These are phyloP conservation scores for Leccinum subtestaceum DNA, from an alignment of 768 basidiomycete genomes.

Conservation along the genomic window DNA sequence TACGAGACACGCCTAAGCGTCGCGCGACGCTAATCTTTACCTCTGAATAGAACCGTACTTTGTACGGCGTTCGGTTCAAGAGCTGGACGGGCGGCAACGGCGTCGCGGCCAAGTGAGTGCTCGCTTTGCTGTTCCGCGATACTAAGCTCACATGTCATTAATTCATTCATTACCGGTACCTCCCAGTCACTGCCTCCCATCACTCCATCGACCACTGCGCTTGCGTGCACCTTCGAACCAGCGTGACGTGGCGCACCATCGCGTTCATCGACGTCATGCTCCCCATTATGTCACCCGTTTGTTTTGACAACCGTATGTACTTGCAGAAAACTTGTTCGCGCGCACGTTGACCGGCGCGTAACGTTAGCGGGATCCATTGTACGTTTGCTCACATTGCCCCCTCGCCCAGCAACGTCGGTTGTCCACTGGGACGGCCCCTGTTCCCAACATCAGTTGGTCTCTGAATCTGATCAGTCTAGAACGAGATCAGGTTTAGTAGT, in stretches of 20 bases:
- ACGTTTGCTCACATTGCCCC: neutral
- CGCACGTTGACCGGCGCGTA: too few species aligned
- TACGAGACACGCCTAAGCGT: neutral
- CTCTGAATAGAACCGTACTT: conserved; percentile 40
- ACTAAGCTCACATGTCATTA: neutral
- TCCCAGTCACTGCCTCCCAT: neutral
- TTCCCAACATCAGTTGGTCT: conserved; percentile 36
- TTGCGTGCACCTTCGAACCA: too few species aligned
- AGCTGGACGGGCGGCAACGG: conserved; percentile 70
- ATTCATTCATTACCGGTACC: neutral
- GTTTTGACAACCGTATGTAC: too few species aligned
- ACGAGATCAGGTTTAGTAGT: neutral
- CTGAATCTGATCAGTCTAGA: neutral
- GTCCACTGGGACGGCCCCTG: conserved; percentile 48
- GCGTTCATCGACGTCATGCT: too few species aligned
- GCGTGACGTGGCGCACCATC: conserved; percentile 14
- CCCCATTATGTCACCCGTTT: too few species aligned
- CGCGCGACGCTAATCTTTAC: neutral
- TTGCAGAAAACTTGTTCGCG: too few species aligned
- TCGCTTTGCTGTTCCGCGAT: neutral
- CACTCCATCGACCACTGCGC: neutral
- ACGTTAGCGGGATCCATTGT: neutral
- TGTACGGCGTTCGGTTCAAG: conserved; percentile 65
- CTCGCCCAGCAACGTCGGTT: conserved; percentile 42
- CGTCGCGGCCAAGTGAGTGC: conserved; percentile 48